Conservation (phyloP, 2,329 filamentous ascomycete species). For the Emergomyces pasteurianus region DNA sequence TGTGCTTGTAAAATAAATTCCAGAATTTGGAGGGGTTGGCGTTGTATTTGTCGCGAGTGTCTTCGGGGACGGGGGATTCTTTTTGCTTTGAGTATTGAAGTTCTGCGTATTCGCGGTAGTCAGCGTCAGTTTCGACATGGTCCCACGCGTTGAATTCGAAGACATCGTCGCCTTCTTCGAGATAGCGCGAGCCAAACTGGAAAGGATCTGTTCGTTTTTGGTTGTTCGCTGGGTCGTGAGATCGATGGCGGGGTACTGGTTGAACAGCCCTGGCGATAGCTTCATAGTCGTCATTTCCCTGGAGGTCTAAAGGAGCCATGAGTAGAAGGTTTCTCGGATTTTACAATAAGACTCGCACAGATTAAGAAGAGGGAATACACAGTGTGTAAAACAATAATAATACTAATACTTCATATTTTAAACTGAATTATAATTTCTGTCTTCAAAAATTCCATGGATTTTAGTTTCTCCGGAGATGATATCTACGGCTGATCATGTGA, state of each 20-base stretch:
- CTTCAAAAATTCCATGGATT: background rate
- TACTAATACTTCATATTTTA: too few species aligned
- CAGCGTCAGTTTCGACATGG: conserved; percentile 84
- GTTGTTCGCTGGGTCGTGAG: conserved; percentile 58
- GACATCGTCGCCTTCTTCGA: conserved; percentile 75
- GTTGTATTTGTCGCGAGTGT: conserved; percentile 86
- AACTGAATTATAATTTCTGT: background rate
- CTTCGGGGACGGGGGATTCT: conserved; percentile 76
- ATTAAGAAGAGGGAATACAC: background rate
- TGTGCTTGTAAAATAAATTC: conserved; percentile 98
- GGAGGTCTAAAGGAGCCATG: conserved; percentile 10
- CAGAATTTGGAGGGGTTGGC: conserved; percentile 87
- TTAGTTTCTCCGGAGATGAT: background rate
- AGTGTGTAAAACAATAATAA: background rate
- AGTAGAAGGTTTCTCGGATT: background rate
- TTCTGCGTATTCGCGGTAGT: conserved; percentile 76
- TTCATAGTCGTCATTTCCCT: conserved; percentile 17
- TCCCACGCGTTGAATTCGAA: conserved; percentile 99
- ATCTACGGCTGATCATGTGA: background rate
- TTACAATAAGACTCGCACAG: background rate
- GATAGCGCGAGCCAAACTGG: conserved; percentile 80
- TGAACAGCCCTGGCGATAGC: conserved; percentile 35
- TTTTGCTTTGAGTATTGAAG: conserved; percentile 77
- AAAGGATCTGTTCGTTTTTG: conserved; percentile 86
- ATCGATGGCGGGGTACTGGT: conserved; percentile 49